Evolutionary conservation across 768 basidiomycete genomes (phyloP).

Genomic region (Lactifluus volemus): DNA sequence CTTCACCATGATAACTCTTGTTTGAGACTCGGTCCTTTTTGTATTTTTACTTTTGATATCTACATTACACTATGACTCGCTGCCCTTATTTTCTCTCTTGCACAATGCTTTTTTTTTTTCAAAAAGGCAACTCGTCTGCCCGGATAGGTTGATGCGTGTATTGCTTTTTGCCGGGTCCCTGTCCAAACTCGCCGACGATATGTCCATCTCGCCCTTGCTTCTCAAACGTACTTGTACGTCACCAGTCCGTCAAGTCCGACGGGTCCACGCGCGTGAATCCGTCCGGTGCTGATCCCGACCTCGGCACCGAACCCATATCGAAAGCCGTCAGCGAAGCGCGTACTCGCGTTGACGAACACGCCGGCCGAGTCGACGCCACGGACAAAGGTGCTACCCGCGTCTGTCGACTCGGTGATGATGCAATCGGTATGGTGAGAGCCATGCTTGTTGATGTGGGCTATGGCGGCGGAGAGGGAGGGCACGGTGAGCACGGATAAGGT

Average conservation of each 20-base stretch:
- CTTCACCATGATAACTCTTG: conserved; percentile 18
- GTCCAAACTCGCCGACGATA: conserved; percentile 79
- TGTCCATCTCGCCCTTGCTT: conserved; percentile 72
- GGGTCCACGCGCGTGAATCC: conserved; percentile 93
- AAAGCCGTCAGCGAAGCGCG: conserved; percentile 94
- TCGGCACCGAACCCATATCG: conserved; percentile 96
- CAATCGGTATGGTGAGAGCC: conserved; percentile 93
- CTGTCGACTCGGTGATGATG: conserved; percentile 77
- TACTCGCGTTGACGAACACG: conserved; percentile 91
- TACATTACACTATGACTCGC: neutral
- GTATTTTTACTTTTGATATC: neutral
- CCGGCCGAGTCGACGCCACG: conserved; percentile 87
- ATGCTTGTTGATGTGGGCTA: conserved; percentile 85
- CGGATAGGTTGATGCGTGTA: conserved; percentile 58
- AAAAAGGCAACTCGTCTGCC: conserved; percentile 41
- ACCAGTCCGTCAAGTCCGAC: conserved; percentile 91
- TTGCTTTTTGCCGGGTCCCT: conserved; percentile 54
- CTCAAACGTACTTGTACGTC: conserved; percentile 91
- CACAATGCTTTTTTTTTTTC: neutral
- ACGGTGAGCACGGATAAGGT: conserved; percentile 74
- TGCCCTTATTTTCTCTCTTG: neutral
- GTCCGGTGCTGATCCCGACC: conserved; percentile 94
- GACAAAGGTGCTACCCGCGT: conserved; percentile 63
- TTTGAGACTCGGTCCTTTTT: neutral
- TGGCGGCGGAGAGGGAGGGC: conserved; percentile 63